Percentiles rank a stretch among this genome's conserved stretches.
phyloP scores from a whole-genome alignment of 495 filamentous ascomycete genomes.

The Penicilliopsis zonata region DNA sequence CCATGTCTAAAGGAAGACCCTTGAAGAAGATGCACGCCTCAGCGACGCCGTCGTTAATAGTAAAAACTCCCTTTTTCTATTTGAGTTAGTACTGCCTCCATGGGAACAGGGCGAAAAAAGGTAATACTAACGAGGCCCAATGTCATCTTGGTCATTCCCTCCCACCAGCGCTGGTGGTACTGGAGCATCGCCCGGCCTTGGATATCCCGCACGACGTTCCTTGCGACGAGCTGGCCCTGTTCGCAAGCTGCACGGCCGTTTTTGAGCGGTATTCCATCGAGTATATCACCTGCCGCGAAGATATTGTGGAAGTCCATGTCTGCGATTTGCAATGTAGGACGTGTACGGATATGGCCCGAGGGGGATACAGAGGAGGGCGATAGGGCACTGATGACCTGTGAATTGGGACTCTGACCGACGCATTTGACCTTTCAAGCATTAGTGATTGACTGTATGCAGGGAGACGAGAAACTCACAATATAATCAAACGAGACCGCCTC shows the following conservation, averaged over 20 bases:
- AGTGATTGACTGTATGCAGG: not conserved
- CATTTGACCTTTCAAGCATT: constrained; percentile 9
- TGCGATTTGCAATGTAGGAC: constrained; percentile 36
- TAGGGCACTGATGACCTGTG: constrained; percentile 2
- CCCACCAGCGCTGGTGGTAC: no score
- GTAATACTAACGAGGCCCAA: no score
- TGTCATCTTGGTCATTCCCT: no score
- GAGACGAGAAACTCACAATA: constrained; percentile 11
- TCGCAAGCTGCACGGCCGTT: constrained; percentile 31
- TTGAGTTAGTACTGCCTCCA: no score
- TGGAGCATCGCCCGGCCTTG: constrained; percentile 3
- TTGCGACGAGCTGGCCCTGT: constrained; percentile 29
- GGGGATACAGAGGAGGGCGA: constrained; percentile 24
- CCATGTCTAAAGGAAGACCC: no score
- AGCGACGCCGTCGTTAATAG: no score
- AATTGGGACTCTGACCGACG: constrained; percentile 13
- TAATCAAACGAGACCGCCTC: constrained; percentile 4
- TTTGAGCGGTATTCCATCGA: constrained; percentile 27
- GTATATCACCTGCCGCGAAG: constrained; percentile 42
- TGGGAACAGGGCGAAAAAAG: no score
- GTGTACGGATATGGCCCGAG: constrained; percentile 28
- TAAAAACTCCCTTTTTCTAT: no score
- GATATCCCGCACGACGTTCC: constrained; percentile 35
- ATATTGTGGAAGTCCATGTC: constrained; percentile 21
- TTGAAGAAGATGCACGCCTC: no score